These are phyloP conservation scores for Candida alai DNA, from an alignment of 805 yeast species.

Conservation along the genomic window DNA sequence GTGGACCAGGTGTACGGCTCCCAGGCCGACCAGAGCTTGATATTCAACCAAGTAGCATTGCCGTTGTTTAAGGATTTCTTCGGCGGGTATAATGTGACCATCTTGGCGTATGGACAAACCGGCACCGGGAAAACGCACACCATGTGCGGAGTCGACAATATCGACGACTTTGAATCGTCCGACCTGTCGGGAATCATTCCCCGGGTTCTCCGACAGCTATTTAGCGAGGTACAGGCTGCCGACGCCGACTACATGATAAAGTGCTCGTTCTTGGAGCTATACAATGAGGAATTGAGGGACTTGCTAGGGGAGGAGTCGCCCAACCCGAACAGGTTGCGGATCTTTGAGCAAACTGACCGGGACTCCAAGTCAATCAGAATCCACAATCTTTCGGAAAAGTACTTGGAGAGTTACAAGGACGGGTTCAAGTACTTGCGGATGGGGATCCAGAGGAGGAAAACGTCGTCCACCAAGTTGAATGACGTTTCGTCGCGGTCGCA, in stretches of 20 bases:
- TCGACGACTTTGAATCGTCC: background rate
- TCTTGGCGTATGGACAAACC: slow-evolving; percentile 79
- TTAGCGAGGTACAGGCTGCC: slow-evolving; percentile 37
- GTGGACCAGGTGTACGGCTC: slow-evolving; percentile 85
- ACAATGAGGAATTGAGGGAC: slow-evolving; percentile 82
- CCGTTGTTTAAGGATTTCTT: slow-evolving; percentile 70
- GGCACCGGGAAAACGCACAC: slow-evolving; percentile 86
- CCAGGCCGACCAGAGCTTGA: slow-evolving; percentile 63
- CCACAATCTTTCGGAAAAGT: slow-evolving; percentile 63
- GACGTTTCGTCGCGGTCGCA: slow-evolving; percentile 74
- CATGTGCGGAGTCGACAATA: slow-evolving; percentile 49
- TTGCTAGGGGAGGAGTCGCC: slow-evolving; percentile 49
- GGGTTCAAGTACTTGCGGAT: slow-evolving; percentile 53
- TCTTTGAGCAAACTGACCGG: slow-evolving; percentile 31
- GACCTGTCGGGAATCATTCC: slow-evolving; percentile 54
- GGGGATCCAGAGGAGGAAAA: slow-evolving; percentile 59
- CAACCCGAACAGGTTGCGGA: slow-evolving; percentile 26
- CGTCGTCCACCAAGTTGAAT: slow-evolving; percentile 72
- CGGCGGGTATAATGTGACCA: slow-evolving; percentile 64
- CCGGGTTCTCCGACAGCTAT: slow-evolving; percentile 47
- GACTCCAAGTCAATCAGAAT: slow-evolving; percentile 39
- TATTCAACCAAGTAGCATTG: slow-evolving; percentile 66
- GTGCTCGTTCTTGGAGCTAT: slow-evolving; percentile 78
- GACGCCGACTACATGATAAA: slow-evolving; percentile 62
- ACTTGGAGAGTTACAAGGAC: slow-evolving; percentile 49